Percentiles rank a stretch among this genome's conserved stretches.
These are phyloP conservation scores for Capronia coronata DNA, from an alignment of 2,329 filamentous ascomycete genomes.

Conservation along the genomic window DNA sequence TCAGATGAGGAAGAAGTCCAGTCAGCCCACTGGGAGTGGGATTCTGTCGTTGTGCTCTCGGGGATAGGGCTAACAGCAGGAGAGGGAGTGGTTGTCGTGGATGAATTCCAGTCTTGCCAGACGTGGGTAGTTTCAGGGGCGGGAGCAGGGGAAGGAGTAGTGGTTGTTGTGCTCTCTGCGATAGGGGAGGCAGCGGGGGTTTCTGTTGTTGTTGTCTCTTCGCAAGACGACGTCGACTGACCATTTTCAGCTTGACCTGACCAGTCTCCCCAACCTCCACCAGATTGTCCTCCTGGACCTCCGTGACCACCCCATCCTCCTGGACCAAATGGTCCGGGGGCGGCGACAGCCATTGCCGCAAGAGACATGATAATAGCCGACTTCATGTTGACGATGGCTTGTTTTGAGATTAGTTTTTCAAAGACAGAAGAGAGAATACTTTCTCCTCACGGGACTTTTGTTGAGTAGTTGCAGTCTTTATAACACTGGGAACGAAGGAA, in stretches of 20 bases:
- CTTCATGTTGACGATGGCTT: conserved; percentile 22
- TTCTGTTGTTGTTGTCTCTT: conserved; percentile 10
- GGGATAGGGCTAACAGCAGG: not conserved
- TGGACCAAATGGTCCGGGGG: conserved; percentile 18
- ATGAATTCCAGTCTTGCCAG: conserved; percentile 8
- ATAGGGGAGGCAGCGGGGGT: not conserved
- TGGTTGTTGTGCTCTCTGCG: conserved; percentile 7
- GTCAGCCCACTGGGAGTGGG: conserved; percentile 11
- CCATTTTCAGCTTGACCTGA: conserved; percentile 10
- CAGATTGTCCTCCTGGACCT: conserved; percentile 3
- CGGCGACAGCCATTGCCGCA: conserved; percentile 22
- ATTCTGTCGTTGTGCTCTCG: conserved; percentile 1
- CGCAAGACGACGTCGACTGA: conserved; percentile 7
- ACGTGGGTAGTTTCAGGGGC: conserved; percentile 3
- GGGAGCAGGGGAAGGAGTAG: conserved; percentile 4
- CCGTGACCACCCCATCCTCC: conserved; percentile 19
- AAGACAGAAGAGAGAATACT: too few relatives aligned
- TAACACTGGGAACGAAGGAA: conserved; percentile 20
- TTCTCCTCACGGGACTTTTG: too few relatives aligned
- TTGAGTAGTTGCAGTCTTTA: too few relatives aligned
- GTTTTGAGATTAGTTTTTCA: conserved; percentile 8
- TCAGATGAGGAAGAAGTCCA: conserved; percentile 14
- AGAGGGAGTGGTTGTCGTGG: conserved; percentile 3
- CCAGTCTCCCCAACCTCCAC: conserved; percentile 20
- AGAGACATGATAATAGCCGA: conserved; percentile 22